Base-by-base conservation (phyloP, 2,329 filamentous ascomycete species). In the Ophiostoma perfectum region DNA sequence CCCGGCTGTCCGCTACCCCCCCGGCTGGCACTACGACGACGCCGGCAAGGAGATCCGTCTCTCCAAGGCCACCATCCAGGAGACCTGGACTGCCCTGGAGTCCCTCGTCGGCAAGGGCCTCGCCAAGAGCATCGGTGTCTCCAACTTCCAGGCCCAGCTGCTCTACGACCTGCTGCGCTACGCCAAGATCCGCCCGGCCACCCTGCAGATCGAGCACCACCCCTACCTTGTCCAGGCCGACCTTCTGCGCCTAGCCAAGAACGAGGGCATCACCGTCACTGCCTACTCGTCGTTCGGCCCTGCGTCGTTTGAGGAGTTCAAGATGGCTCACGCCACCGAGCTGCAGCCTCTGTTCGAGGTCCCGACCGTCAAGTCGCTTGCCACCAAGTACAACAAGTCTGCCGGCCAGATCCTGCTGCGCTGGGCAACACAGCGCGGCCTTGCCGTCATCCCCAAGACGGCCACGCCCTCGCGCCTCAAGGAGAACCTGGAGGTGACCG, bases 241-340 rank as follows among this genome's bases (percentile, higher is more conserved):
- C 67, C 85, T 96, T 66, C 78, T 95, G 74, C 81, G 86, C 74
- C 86, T 92, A 66, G 89, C 88, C 74, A 83, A 90, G 81, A 80
- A 81, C 67, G 84, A 92, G 80, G 86, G 87, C 70, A 89, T 96
- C 74, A 82, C 83, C 73, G 84, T 96, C 69, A 95, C 91, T 3
- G 92, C 90, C 66, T 96, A 95, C 83, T 93, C 89, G 47, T 91
- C 89, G 65, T 94, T 95, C 75, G 92, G 92, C 52, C 90, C 91
- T 39, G 84, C 90, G 75, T 87, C 85, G 70, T 96, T 95, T 83
- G 78, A 90, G 68, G 91, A 94, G 81, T 85, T 95, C 76, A 81
- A 90, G 76, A 88, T 90, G 84, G 80, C 89, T 78, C 82, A 87
- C 72, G 90, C 90, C 41, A 80, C 85, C 72, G 83, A 85, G 72